Evolutionary conservation across 2,329 filamentous ascomycete genomes (phyloP), one percentile per base, ranked within the genome.

Genomic region (Aspergillus candidus): DNA sequence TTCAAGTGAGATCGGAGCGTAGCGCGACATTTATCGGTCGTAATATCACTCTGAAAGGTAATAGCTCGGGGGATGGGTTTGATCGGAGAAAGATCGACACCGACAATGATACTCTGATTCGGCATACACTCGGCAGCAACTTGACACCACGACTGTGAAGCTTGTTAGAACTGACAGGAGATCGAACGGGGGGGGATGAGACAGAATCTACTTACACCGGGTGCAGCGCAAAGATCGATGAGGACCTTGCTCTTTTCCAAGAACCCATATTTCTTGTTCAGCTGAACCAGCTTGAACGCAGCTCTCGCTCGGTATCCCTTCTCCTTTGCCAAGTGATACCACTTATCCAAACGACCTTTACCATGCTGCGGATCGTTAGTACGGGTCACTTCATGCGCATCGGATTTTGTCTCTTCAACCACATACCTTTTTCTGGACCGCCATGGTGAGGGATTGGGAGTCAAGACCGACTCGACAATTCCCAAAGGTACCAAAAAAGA

Each of bases 201-300:
- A 13, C 32, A 31, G 17, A 29, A 27, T 27, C 22, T 4, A 75
- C 82, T 65, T 75, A 88, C 84, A 69, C 93, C 93, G 29, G 93
- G 93, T 14, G 93, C 93, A 54, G 93, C 93, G 72, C 93, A 98
- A 64, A 98, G 85, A 83, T 98, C 94, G 66, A 98, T 77, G 49
- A 96, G 75, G 59, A 97, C 93, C 74, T 88, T 94, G 71, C 88
- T 94, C 76, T 94, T 91, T 69, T 97, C 89, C 57, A 98, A 75
- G 70, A 98, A 98, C 56, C 88, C 87, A 84, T 94, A 98, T 67
- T 96, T 97, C 72, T 97, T 96, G 74, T 98, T 98, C 59, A 98
- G 75, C 68, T 98, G 91, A 56, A 98, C 91, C 58, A 98, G 73
- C 73, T 98, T 98, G 79, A 97, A 97, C 44, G 93, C 90, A 57